Evolutionary conservation across 2,329 filamentous ascomycete species (phyloP).

Genomic region (Lecanosticta acicola): DNA sequence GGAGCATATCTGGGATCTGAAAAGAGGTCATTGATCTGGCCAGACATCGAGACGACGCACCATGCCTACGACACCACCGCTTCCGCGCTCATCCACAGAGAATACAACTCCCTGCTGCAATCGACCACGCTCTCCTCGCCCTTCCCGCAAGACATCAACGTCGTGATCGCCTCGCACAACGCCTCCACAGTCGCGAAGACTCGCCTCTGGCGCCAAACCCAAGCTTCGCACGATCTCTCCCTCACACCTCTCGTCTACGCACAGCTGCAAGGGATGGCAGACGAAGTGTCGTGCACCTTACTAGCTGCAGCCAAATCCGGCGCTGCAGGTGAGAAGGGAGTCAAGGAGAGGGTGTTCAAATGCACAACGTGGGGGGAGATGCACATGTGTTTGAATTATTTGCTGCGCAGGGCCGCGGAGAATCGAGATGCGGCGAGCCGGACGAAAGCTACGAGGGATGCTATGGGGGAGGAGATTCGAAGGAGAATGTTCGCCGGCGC

Average conservation of each 20-base stretch:
- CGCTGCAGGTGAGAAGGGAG: constrained; percentile 31
- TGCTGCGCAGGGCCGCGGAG: constrained; percentile 54
- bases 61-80: constrained; percentile 66
- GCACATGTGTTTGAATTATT: constrained; percentile 74
- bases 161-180: constrained; percentile 83
- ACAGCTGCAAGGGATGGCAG: constrained; percentile 92
- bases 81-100: constrained; percentile 58
- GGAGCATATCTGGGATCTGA: constrained; percentile 53
- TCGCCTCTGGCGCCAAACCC: constrained; percentile 44
- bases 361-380: constrained; percentile 53
- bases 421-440: constrained; percentile 57
- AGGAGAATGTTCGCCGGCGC: constrained; percentile 20
- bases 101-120: constrained; percentile 53
- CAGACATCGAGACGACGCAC: constrained; percentile 51
- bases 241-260: constrained; percentile 57
- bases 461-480: constrained; percentile 47
- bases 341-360: constrained; percentile 48
- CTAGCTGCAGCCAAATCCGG: constrained; percentile 42
- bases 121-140: constrained; percentile 31
- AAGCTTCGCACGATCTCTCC: constrained; percentile 36
- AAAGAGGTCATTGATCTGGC: constrained; percentile 46
- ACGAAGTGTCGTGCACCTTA: constrained; percentile 67
- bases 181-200: constrained; percentile 59
- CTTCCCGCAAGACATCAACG: constrained; percentile 42
- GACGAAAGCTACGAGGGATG: constrained; percentile 47